Conservation (phyloP, 768 basidiomycete species). For the Kwoniella dendrophila region DNA sequence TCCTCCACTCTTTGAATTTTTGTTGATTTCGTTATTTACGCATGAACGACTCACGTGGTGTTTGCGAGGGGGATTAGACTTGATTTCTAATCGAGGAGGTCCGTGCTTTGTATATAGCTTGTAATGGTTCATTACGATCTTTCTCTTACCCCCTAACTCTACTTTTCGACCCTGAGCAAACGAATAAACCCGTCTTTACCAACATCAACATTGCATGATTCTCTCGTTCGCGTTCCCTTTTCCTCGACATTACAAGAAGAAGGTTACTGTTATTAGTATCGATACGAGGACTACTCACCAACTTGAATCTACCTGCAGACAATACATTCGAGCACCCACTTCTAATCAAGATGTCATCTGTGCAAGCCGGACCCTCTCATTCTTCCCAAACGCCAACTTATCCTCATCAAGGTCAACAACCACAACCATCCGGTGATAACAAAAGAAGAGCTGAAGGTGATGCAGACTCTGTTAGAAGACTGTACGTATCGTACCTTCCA, state of each 20-base stretch:
- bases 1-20: constrained; percentile 12
- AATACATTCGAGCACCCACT: constrained; percentile 2
- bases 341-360: constrained; percentile 8
- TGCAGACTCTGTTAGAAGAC: constrained; percentile 28
- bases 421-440: constrained; percentile 14
- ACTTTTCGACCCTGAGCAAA: too few species aligned
- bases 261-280: too few species aligned
- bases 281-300: too few species aligned
- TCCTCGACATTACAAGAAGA: neutral
- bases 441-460: constrained; percentile 37
- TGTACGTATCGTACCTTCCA: constrained; percentile 30
- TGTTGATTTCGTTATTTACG: too few species aligned
- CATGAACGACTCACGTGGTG: neutral
- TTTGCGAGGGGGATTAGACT: neutral
- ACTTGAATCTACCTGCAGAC: too few species aligned
- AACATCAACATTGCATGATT: neutral
- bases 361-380: constrained; percentile 24
- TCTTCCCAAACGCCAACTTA: constrained; percentile 6
- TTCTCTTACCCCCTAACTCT: too few species aligned
- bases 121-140: neutral
- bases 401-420: constrained; percentile 15
- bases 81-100: too few species aligned
- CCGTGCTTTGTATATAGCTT: neutral
- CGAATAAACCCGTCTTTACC: neutral
- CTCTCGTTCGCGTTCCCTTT: constrained; percentile 10